Percentiles rank a stretch among this genome's conserved stretches.
Evolutionary conservation across 768 basidiomycete genomes (phyloP).

Genomic region (Mrakia gelida): DNA sequence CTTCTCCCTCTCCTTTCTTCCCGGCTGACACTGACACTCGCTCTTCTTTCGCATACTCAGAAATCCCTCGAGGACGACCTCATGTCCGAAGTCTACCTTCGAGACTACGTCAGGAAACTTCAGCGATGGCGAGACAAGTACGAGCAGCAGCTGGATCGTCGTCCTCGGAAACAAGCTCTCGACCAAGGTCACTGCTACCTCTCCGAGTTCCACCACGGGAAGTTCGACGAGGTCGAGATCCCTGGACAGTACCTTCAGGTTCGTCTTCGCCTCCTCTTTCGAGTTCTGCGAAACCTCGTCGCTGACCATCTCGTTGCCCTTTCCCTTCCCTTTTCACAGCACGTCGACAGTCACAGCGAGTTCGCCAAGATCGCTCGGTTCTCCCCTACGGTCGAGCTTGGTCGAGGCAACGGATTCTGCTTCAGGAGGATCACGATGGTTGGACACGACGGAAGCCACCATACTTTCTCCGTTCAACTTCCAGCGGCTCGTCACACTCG

Average conservation of each 20-base stretch:
- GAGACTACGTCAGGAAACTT: constrained; percentile 83
- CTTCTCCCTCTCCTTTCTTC: background rate
- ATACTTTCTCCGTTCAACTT: constrained; percentile 84
- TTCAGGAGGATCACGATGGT: constrained; percentile 87
- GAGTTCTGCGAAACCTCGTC: too few relatives aligned
- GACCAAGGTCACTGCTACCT: constrained; percentile 86
- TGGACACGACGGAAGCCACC: constrained; percentile 82
- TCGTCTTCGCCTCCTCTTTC: constrained; percentile 28
- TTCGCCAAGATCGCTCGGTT: constrained; percentile 90
- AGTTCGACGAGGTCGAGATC: constrained; percentile 95
- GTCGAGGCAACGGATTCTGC: constrained; percentile 74
- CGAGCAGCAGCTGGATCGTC: constrained; percentile 73
- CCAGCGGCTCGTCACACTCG: constrained; percentile 79
- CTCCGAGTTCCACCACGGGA: constrained; percentile 94
- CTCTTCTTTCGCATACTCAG: constrained; percentile 46
- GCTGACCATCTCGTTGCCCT: background rate
- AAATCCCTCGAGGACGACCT: constrained; percentile 90
- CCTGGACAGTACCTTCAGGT: constrained; percentile 99
- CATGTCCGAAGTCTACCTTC: constrained; percentile 66
- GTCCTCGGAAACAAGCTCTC: constrained; percentile 76
- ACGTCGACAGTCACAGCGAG: constrained; percentile 87
- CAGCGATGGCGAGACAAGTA: constrained; percentile 90
- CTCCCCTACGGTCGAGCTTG: constrained; percentile 82
- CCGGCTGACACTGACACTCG: background rate
- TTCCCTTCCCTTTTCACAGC: constrained; percentile 51